Percentiles rank a stretch among this genome's conserved stretches.
Conservation (phyloP, 2,329 filamentous ascomycete species). For the Chrysosporium queenslandicum region DNA sequence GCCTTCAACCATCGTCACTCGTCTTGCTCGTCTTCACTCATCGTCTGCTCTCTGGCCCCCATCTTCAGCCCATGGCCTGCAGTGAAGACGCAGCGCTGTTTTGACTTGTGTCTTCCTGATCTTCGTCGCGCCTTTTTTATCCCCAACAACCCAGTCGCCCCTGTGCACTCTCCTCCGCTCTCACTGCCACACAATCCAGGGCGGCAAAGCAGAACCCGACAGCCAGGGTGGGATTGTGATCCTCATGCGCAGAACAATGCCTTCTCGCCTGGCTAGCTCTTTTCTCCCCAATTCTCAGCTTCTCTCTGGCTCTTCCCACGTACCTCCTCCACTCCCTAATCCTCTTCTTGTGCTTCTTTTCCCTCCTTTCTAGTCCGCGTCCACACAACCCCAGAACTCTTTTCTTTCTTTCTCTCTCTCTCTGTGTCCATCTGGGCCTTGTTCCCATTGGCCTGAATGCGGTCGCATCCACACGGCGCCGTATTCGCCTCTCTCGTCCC, state of each 20-base stretch:
- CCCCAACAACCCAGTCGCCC: not conserved
- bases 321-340: not conserved
- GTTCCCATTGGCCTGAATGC: constrained; percentile 6
- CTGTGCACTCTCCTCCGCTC: not conserved
- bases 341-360: no score
- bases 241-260: constrained; percentile 12
- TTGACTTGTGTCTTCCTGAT: no score
- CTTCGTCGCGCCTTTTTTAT: not conserved
- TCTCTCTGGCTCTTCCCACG: not conserved
- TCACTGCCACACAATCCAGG: not conserved
- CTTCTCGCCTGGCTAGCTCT: no score
- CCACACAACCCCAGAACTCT: no score
- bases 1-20: not conserved
- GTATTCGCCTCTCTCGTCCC: no score
- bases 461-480: not conserved
- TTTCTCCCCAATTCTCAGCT: no score
- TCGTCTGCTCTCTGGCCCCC: no score
- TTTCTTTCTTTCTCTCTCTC: not conserved
- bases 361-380: no score
- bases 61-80: no score
- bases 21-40: not conserved
- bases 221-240: constrained; percentile 7
- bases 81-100: no score
- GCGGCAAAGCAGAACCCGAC: constrained; percentile 4
- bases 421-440: not conserved